These are phyloP conservation scores for Mycena chlorophos DNA, from an alignment of 768 basidiomycete genomes.

Conservation along the genomic window DNA sequence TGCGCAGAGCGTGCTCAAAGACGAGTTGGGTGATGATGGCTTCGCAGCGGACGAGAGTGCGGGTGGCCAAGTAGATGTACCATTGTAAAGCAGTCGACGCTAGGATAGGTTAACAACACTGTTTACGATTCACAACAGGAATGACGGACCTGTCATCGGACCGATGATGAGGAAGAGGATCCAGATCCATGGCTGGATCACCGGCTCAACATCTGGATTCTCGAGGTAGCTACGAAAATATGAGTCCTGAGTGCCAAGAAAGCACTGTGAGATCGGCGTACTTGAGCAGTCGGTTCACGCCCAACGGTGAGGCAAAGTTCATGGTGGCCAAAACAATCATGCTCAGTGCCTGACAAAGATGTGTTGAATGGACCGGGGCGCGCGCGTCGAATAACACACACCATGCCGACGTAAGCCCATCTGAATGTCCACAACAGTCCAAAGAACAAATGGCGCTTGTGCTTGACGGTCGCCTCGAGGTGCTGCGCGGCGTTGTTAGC, in stretches of 20 bases:
- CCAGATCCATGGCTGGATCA: slow-evolving; percentile 70
- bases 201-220: slow-evolving; percentile 45
- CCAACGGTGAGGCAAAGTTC: slow-evolving; percentile 41
- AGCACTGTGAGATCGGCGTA: slow-evolving; percentile 25
- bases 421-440: slow-evolving; percentile 45
- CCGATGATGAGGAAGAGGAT: slow-evolving; percentile 52
- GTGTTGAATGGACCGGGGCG: neutral
- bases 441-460: slow-evolving; percentile 34
- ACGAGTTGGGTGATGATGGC: slow-evolving; percentile 42
- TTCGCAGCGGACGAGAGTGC: slow-evolving; percentile 50
- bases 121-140: slow-evolving; percentile 48
- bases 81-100: slow-evolving; percentile 30
- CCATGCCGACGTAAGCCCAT: slow-evolving; percentile 25
- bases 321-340: slow-evolving; percentile 29
- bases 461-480: slow-evolving; percentile 12
- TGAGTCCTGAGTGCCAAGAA: neutral
- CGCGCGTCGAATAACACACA: neutral
- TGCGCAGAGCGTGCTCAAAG: slow-evolving; percentile 52
- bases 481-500: slow-evolving; percentile 9
- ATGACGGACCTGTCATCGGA: slow-evolving; percentile 41
- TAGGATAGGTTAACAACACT: slow-evolving; percentile 53
- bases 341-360: slow-evolving; percentile 15
- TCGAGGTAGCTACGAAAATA: slow-evolving; percentile 55
- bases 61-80: slow-evolving; percentile 45
- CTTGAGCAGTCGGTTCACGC: slow-evolving; percentile 43